phyloP scores from a whole-genome alignment of 192 early-diverging fungal genomes.

The Podila minutissima region DNA sequence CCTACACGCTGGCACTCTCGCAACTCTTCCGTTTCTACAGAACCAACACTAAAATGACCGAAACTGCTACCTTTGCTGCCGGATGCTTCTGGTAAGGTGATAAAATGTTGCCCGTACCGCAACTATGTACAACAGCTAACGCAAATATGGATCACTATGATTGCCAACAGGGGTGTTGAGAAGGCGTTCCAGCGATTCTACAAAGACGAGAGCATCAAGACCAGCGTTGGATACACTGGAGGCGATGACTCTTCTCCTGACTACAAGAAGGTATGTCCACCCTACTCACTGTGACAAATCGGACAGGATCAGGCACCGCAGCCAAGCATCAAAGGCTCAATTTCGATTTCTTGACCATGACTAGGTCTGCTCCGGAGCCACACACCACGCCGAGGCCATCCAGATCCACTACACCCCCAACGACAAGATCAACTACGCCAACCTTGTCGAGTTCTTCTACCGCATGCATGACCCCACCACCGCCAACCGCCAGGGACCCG shows the following conservation, averaged over 20 bases:
- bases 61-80: constrained; percentile 86
- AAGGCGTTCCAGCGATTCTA: constrained; percentile 61
- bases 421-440: constrained; percentile 72
- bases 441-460: constrained; percentile 86
- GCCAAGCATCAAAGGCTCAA: no score
- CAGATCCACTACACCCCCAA: constrained; percentile 80
- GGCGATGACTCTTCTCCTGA: constrained; percentile 53
- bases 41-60: constrained; percentile 31
- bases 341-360: background rate
- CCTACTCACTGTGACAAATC: no score
- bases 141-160: background rate
- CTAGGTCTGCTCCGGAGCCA: constrained; percentile 76
- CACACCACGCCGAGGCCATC: constrained; percentile 87
- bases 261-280: constrained; percentile 57
- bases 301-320: background rate
- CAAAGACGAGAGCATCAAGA: constrained; percentile 55
- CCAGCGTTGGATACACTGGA: constrained; percentile 67
- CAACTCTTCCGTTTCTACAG: constrained; percentile 1
- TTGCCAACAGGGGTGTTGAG: constrained; percentile 61
- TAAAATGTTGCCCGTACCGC: background rate
- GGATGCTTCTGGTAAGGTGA: constrained; percentile 90
- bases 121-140: background rate
- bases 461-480: constrained; percentile 90
- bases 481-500: constrained; percentile 84
- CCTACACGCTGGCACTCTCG: background rate